phyloP scores from a whole-genome alignment of 1,139 yeast genomes.

The Blastobotrys indianensis region DNA sequence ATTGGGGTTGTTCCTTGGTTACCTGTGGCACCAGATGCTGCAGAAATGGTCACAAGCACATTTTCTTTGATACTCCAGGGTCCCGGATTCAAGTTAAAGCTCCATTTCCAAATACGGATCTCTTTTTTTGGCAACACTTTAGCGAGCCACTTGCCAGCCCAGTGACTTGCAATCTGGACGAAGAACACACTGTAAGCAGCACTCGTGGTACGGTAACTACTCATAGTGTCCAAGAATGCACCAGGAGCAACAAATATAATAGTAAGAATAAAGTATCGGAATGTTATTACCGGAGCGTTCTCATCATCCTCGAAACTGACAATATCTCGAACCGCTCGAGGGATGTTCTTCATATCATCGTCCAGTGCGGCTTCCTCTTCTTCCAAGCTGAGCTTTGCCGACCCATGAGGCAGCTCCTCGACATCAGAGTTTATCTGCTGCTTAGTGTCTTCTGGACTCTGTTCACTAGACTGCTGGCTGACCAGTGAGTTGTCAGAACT shows the following conservation, averaged over 20 bases:
- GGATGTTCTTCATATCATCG: slow-evolving; percentile 29
- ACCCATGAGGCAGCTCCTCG: not conserved
- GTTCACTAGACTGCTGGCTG: not conserved
- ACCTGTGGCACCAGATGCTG: slow-evolving; percentile 16
- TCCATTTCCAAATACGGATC: slow-evolving; percentile 34
- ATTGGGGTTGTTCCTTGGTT: slow-evolving; percentile 13
- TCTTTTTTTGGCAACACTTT: slow-evolving; percentile 41
- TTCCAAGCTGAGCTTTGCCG: not conserved
- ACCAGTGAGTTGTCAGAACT: no score
- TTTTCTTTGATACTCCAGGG: slow-evolving; percentile 60
- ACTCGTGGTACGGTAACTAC: slow-evolving; percentile 43
- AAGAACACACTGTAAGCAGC: slow-evolving; percentile 17
- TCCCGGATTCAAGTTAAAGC: slow-evolving; percentile 44
- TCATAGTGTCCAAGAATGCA: slow-evolving; percentile 45
- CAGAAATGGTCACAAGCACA: slow-evolving; percentile 43
- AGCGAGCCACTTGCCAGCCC: slow-evolving; percentile 24
- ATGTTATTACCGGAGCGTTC: slow-evolving; percentile 37
- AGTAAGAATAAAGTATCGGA: slow-evolving; percentile 39
- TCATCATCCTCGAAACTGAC: slow-evolving; percentile 36
- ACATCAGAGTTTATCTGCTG: not conserved
- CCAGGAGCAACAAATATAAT: slow-evolving; percentile 42
- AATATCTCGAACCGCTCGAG: slow-evolving; percentile 34
- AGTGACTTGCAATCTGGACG: slow-evolving; percentile 17
- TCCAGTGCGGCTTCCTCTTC: slow-evolving; percentile 14
- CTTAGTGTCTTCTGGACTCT: not conserved